Evolutionary conservation across 345 rosid species (phyloP), one percentile per base, ranked within the genome.

Genomic region (Melastoma malabathricum): DNA sequence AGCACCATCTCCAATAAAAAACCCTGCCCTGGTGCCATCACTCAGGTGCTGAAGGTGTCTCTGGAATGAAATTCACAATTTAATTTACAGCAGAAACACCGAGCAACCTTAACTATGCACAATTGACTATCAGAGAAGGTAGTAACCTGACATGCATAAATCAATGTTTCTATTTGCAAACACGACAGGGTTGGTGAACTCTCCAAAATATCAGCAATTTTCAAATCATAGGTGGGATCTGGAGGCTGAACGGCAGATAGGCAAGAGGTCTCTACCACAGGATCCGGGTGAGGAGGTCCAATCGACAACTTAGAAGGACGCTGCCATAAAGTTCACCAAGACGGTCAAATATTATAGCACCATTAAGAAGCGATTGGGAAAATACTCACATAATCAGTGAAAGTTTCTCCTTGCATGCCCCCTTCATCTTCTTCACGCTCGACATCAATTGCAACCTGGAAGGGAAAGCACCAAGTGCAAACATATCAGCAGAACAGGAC

Each of bases 391-490:
- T 90, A 90, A 59, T 90, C 98, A 31, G 83, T 86, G 62, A 90
- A 90, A 38, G 98, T 90, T 69, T 90, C 98, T 58, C 95, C 98
- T 3, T 63, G 82, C 19, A 65, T 68, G 58, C 98, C 98, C 60
- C 98, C 98, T 80, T 75, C 98, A 71, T 90, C 98, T 74, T 90
- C 98, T 67, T 90, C 98, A 43, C 89, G 78, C 78, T 90, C 98
- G 67, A 90, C 96, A 62, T 90, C 96, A 65, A 84, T 80, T 44
- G 94, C 98, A 63, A 83, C 88, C 98, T 90, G 67, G 63, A 10
- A 56, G 34, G 18, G 17, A 5, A 43, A 10, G 38, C 38, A 29
- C 38, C 38, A 10, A 29, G 38, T 29, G 38, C 38, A 29, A 29
- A 29, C 38, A 29, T 1, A 29, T 29, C 38, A 29, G 41, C 6